Evolutionary conservation across 106 monocot species (phyloP).

Genomic region (Cymbidium sinense): DNA sequence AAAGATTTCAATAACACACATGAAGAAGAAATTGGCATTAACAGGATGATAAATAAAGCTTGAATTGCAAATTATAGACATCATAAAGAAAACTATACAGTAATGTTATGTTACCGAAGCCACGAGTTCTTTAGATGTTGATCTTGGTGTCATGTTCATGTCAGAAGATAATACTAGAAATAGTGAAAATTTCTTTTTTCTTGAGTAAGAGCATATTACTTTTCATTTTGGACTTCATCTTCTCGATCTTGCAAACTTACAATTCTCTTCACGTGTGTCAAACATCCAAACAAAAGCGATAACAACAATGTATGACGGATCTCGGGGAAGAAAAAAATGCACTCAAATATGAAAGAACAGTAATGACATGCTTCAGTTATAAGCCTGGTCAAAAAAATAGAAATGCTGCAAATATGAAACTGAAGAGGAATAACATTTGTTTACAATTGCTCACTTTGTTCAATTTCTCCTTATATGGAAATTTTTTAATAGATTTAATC

Average conservation of each 20-base stretch:
- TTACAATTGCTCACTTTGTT: too few species aligned
- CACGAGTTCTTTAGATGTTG: too few species aligned
- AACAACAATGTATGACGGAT: slow-evolving; percentile 34
- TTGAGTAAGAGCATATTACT: slow-evolving; percentile 12
- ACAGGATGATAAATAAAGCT: neutral
- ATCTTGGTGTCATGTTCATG: neutral
- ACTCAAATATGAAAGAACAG: neutral
- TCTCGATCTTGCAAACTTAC: slow-evolving; percentile 53
- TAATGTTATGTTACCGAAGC: neutral
- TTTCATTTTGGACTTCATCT: slow-evolving; percentile 66
- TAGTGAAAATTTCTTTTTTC: neutral
- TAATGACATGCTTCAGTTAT: neutral
- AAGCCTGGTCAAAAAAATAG: neutral
- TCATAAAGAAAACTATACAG: neutral
- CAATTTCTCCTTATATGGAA: too few species aligned
- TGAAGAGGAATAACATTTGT: too few species aligned
- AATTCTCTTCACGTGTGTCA: slow-evolving; percentile 69
- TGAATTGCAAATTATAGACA: neutral
- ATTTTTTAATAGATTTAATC: too few species aligned
- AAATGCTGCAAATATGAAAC: neutral
- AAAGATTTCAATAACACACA: slow-evolving; percentile 6
- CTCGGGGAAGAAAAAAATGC: neutral
- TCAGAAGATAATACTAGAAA: neutral
- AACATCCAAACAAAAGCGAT: slow-evolving; percentile 53
- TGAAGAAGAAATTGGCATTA: neutral